Conservation (phyloP, 345 rosid species). For the Brassica rapa region DNA sequence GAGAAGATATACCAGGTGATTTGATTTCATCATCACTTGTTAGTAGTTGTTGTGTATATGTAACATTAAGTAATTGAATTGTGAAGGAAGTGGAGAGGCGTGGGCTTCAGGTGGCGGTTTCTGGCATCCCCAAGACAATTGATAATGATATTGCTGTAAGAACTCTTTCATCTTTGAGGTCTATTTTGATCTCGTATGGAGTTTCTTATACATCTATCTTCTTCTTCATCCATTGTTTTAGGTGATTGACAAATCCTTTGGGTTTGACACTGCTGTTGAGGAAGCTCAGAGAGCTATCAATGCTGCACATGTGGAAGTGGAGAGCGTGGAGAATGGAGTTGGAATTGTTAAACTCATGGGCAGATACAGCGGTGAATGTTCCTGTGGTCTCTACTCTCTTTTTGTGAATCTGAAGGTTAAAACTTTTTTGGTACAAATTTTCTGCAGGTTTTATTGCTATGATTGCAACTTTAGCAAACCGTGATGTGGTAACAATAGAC, state of each 20-base stretch:
- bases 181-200: not conserved
- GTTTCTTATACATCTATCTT: slow-evolving; percentile 20
- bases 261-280: slow-evolving; percentile 96
- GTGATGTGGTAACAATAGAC: slow-evolving; percentile 75
- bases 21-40: not conserved
- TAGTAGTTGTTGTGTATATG: slow-evolving; percentile 8
- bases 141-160: slow-evolving; percentile 92
- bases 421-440: not conserved
- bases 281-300: slow-evolving; percentile 97
- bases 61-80: not conserved
- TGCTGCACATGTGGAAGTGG: slow-evolving; percentile 97
- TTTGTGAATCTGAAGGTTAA: not conserved
- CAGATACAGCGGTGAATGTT: slow-evolving; percentile 83
- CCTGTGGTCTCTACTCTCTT: slow-evolving; percentile 4
- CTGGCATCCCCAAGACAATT: slow-evolving; percentile 90
- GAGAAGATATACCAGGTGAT: slow-evolving; percentile 73
- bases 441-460: slow-evolving; percentile 87
- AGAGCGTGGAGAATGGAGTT: slow-evolving; percentile 95
- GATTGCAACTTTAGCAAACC: slow-evolving; percentile 90
- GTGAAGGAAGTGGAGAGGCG: slow-evolving; percentile 82
- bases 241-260: slow-evolving; percentile 97
- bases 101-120: slow-evolving; percentile 81
- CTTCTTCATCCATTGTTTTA: slow-evolving; percentile 32
- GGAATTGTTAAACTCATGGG: slow-evolving; percentile 97
- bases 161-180: slow-evolving; percentile 13